A percentile compares a stretch with the other conserved stretches of the same genome.
These are phyloP conservation scores for Termitomyces sp. DNA, from an alignment of 768 basidiomycete species.

Conservation along the genomic window DNA sequence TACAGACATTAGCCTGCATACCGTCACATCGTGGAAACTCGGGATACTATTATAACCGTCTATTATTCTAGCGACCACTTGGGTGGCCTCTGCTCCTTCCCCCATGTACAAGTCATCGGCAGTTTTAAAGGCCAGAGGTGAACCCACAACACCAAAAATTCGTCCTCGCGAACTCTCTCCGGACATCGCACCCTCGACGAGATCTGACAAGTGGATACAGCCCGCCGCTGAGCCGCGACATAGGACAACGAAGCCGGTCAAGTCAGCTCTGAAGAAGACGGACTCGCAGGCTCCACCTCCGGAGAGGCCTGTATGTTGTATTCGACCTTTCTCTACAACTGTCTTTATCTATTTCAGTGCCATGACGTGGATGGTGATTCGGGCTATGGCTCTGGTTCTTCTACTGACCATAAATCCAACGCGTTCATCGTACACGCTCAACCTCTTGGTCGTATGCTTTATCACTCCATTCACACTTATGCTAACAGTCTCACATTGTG, in stretches of 20 bases:
- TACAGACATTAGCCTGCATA: slow-evolving; percentile 19
- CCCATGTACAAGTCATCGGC: slow-evolving; percentile 30
- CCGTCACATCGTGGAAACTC: slow-evolving; percentile 26
- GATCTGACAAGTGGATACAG: background rate
- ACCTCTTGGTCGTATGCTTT: background rate
- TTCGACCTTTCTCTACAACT: background rate
- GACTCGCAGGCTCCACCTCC: background rate
- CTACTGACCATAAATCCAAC: background rate
- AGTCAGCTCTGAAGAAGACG: slow-evolving; percentile 3
- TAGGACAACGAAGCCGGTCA: slow-evolving; percentile 5
- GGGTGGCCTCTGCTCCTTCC: slow-evolving; percentile 7
- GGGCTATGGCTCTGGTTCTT: background rate
- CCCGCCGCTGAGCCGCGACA: slow-evolving; percentile 15
- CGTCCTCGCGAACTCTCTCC: slow-evolving; percentile 1
- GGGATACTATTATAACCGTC: slow-evolving; percentile 21
- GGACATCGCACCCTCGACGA: slow-evolving; percentile 1
- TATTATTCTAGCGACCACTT: slow-evolving; percentile 14
- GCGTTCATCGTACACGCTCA: background rate
- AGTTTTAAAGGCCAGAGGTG: slow-evolving; percentile 16
- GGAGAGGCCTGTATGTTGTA: background rate
- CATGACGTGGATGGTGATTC: background rate
- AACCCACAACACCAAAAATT: slow-evolving; percentile 26
- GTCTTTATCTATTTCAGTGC: background rate
- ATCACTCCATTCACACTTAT: background rate
- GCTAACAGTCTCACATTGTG: background rate